These are phyloP conservation scores for Tilletia setariae DNA, from an alignment of 1,284 basidiomycete species.

Conservation along the genomic window DNA sequence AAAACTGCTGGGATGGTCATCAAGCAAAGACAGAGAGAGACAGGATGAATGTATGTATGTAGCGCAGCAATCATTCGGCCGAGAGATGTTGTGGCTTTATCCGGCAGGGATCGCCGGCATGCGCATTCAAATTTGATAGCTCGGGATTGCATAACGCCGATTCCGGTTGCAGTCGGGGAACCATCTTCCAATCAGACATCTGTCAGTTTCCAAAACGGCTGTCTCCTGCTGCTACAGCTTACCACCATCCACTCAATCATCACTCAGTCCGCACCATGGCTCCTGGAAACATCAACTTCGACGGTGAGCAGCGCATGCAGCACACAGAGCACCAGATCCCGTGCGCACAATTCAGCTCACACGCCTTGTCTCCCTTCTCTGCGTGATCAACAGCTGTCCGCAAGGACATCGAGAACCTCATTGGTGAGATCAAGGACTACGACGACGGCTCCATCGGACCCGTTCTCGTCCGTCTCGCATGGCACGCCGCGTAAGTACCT, in stretches of 20 bases:
- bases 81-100: too few species aligned
- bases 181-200: background rate
- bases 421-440: constrained; percentile 50
- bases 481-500: constrained; percentile 41
- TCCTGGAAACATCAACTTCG: constrained; percentile 14
- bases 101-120: too few species aligned
- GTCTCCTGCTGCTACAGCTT: background rate
- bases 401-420: constrained; percentile 45
- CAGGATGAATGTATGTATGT: too few species aligned
- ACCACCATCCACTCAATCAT: background rate
- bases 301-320: background rate
- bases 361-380: background rate
- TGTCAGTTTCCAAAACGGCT: background rate
- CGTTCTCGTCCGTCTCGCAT: constrained; percentile 50
- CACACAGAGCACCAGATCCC: background rate
- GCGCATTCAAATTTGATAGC: too few species aligned
- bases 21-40: too few species aligned
- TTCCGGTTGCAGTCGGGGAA: background rate
- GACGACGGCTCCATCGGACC: constrained; percentile 52
- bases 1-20: too few species aligned
- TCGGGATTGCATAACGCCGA: too few species aligned
- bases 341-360: too few species aligned
- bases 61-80: too few species aligned
- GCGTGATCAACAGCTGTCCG: constrained; percentile 29
- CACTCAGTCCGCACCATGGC: background rate